phyloP scores from a whole-genome alignment of 179 eudicot genomes.

The Gypsophila paniculata region DNA sequence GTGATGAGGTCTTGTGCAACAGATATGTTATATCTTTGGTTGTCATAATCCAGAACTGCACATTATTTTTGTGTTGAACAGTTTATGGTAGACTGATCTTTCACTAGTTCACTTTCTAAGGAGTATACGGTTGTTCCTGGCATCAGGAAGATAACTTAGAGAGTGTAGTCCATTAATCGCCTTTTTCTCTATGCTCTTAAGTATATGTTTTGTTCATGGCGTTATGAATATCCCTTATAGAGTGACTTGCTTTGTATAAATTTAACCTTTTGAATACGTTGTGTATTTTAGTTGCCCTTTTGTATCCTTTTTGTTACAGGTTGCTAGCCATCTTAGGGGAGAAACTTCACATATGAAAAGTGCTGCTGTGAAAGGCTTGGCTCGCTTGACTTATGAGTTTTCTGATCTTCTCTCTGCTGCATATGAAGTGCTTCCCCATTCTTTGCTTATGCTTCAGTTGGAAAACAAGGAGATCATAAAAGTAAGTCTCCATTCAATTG shows the following conservation, averaged over 20 bases:
- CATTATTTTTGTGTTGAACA: not conserved
- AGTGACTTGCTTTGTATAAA: not conserved
- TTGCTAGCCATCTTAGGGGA: constrained; percentile 87
- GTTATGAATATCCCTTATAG: not conserved
- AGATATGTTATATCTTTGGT: not conserved
- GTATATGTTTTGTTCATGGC: not conserved
- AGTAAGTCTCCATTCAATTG: constrained; percentile 31
- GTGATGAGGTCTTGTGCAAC: not conserved
- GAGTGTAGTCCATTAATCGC: not conserved
- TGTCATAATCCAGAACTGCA: not conserved
- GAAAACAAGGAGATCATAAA: constrained; percentile 80
- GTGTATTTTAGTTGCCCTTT: not conserved
- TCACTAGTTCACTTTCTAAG: too few species aligned
- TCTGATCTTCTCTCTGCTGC: constrained; percentile 78
- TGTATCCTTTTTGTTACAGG: constrained; percentile 35
- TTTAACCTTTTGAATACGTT: not conserved
- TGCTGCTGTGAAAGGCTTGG: constrained; percentile 91
- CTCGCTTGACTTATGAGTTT: constrained; percentile 96
- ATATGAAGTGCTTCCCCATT: constrained; percentile 66
- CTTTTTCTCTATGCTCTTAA: not conserved
- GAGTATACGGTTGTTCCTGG: not conserved
- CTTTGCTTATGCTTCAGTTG: constrained; percentile 74
- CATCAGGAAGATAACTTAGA: not conserved
- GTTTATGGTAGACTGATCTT: not conserved
- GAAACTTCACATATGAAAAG: constrained; percentile 94